Evolutionary conservation across 2,329 filamentous ascomycete species (phyloP), one percentile per base, ranked within the genome.

Genomic region (Aspergillus versicolor): DNA sequence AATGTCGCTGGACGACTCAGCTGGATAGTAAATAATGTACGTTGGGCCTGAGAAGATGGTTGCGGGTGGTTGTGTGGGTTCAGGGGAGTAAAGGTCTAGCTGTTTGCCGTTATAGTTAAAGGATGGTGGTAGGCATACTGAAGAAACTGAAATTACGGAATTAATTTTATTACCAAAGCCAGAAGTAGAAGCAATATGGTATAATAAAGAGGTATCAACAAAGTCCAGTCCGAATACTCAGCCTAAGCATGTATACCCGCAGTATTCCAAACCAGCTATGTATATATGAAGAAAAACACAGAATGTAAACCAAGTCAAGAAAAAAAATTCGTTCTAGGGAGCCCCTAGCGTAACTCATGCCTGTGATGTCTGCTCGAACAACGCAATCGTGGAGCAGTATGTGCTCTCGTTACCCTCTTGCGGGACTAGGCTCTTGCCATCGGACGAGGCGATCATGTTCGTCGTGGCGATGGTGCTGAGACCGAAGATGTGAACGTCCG

Each of bases 401-500:
- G 70, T 78, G 56, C 72, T 75, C 57, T 62, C 61, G 53, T 79
- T 79, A 6, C 76, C 74, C 27, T 65, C 67, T 61, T 77, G 66
- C 1, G 64, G 67, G 8, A 79, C 75, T 6, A 77, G 61, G 6
- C 64, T 63, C 52, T 66, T 63, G 7, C 75, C 75, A 27, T 57
- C 52, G 0, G 68, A 64, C 7, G 73, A 74, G 1, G 82, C 86
- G 58, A 92, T 76, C 88, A 92, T 91, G 75, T 90, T 91, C 51
- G 82, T 79, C 21, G 85, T 81, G 3, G 88, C 88, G 79, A 91
- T 91, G 61, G 89, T 92, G 76, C 82, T 89, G 54, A 92, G 74
- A 7, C 84, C 89, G 61, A 84, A 90, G 38, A 92, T 72, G 63
- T 85, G 78, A 40, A 91, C 79, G 51, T 80, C 67, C 0, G 79